Base-by-base conservation (phyloP, 1,284 basidiomycete genomes). In the Pyrrhoderma lamaoense region DNA sequence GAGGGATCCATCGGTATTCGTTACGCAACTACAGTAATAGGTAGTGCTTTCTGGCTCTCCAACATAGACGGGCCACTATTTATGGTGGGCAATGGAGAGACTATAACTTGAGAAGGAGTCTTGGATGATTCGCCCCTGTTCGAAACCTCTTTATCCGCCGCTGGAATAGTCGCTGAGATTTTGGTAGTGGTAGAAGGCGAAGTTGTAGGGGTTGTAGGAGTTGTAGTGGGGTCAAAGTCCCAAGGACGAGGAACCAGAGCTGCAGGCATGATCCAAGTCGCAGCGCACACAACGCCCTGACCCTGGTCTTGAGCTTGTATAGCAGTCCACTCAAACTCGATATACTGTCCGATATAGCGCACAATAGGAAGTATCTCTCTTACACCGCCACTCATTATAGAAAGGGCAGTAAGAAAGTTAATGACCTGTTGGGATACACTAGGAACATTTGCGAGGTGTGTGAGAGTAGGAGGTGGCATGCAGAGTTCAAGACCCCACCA, bases 401-500 rank as follows among this genome's bases (percentile, higher is more conserved):
- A 71, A 14, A 89, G 63, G 0, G 82, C 85, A 8, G 86, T 79
- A 11, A 90, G 68, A 60, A 88, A 77, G 64, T 87, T 85, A 61
- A 89, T 73, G 25, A 84, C 63, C 0, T 81, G 69, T 58, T 75
- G 70, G 1, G 80, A 67, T 38, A 89, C 74, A 11, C 80, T 86
- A 45, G 83, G 73, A 4, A 68, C 77, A 49, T 69, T 72, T 49
- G 65, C 65, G 22, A 90, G 71, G 60, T 79, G 76, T 37, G 63
- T 61, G 23, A 90, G 61, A 2, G 87, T 77, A 3, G 85, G 76
- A 43, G 80, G 74, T 9, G 87, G 88, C 31, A 90, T 68, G 37
- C 79, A 74, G 0, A 89, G 52, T 62, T 90, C 87, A 3, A 89
- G 69, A 13, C 87, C 87, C 87, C 87, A 90, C 88, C 88, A 89